Evolutionary conservation across 106 monocot genomes (phyloP).

Genomic region (Hemerocallis citrina): DNA sequence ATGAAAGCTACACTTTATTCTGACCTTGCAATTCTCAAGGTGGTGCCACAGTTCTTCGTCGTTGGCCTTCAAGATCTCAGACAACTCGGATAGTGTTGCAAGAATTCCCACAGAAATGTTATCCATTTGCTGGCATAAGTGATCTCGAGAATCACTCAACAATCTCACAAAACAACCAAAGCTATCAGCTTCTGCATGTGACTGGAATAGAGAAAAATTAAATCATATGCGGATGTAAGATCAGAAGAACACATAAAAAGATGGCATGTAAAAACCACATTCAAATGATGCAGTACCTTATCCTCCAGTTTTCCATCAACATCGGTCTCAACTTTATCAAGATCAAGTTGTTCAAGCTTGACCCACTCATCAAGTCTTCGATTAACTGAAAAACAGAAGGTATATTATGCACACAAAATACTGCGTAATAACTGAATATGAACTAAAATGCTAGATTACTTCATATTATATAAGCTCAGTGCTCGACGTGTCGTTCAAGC

Average conservation of each 20-base stretch:
- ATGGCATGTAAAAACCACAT: background rate
- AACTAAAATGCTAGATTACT: background rate
- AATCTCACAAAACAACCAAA: constrained; percentile 20
- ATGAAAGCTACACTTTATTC: background rate
- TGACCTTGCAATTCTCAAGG: constrained; percentile 15
- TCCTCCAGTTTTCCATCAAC: constrained; percentile 92
- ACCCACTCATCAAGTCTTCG: constrained; percentile 99
- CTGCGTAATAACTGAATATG: background rate
- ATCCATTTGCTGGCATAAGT: constrained; percentile 25
- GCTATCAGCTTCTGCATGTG: constrained; percentile 30
- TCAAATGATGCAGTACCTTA: constrained; percentile 47
- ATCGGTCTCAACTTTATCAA: constrained; percentile 82
- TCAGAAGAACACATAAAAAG: background rate
- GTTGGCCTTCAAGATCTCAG: constrained; percentile 17
- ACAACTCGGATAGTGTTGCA: constrained; percentile 14
- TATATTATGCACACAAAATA: background rate
- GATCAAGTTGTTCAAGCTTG: constrained; percentile 93
- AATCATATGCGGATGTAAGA: no score
- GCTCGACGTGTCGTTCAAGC: no score
- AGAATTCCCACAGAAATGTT: constrained; percentile 26
- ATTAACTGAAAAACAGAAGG: constrained; percentile 52
- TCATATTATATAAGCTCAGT: background rate
- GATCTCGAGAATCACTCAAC: constrained; percentile 20
- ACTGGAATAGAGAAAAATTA: constrained; percentile 10
- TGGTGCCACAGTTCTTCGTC: constrained; percentile 27